Conservation (phyloP, 768 basidiomycete genomes). For the Wakefieldia striispora region DNA sequence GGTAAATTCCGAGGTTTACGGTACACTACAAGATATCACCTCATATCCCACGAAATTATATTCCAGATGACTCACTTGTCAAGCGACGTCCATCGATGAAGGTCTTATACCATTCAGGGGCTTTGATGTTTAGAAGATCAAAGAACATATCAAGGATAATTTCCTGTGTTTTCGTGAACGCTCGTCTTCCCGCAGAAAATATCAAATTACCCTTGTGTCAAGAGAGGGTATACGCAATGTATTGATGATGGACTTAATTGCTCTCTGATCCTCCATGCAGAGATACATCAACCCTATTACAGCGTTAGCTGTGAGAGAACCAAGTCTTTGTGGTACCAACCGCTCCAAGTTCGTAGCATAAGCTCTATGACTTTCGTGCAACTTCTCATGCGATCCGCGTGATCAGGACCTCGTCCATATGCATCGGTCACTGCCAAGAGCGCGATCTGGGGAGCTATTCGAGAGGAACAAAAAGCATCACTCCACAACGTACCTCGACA, state of each 20-base stretch:
- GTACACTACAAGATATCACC: slow-evolving; percentile 52
- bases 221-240: slow-evolving; percentile 86
- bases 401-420: slow-evolving; percentile 78
- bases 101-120: slow-evolving; percentile 89
- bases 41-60: background rate
- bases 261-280: slow-evolving; percentile 84
- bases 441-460: slow-evolving; percentile 55
- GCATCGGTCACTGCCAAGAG: slow-evolving; percentile 90
- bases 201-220: slow-evolving; percentile 63
- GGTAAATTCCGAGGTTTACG: slow-evolving; percentile 48
- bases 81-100: slow-evolving; percentile 87
- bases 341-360: slow-evolving; percentile 92
- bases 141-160: slow-evolving; percentile 93
- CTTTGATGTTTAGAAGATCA: slow-evolving; percentile 86
- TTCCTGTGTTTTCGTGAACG: slow-evolving; percentile 56
- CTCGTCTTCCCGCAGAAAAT: background rate
- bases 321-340: slow-evolving; percentile 43
- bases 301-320: slow-evolving; percentile 7
- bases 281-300: slow-evolving; percentile 83
- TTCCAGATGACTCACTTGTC: slow-evolving; percentile 59
- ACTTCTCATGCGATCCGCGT: slow-evolving; percentile 76
- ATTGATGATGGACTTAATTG: slow-evolving; percentile 81
- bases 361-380: slow-evolving; percentile 75
- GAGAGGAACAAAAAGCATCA: background rate
- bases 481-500: slow-evolving; percentile 65